A percentile compares a stretch with the other conserved stretches of the same genome.
phyloP scores from a whole-genome alignment of 139 green algal species.

The Pleodorina starrii region DNA sequence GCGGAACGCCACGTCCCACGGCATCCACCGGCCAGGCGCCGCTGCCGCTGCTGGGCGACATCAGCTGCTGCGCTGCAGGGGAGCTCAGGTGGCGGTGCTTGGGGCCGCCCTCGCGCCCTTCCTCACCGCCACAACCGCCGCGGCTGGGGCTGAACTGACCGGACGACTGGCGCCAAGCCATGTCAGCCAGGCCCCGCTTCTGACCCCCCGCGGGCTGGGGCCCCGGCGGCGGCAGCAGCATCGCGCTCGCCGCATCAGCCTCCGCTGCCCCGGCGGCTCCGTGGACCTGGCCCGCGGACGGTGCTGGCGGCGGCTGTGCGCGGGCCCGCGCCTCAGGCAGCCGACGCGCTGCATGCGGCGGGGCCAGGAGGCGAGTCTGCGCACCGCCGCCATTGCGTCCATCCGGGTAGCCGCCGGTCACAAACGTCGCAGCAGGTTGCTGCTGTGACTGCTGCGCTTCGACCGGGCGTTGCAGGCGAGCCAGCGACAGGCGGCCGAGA shows the following conservation, averaged over 20 bases:
- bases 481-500: slow-evolving; percentile 11
- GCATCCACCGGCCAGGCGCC: not conserved
- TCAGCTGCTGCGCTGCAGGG: not conserved
- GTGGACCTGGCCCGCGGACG: no score
- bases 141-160: not conserved
- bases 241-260: not conserved
- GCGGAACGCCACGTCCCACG: no score
- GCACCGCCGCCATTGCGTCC: not conserved
- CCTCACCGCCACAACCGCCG: not conserved
- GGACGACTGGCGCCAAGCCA: not conserved
- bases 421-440: not conserved
- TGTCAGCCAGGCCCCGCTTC: slow-evolving; percentile 5
- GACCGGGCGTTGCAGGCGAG: not conserved
- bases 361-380: no score
- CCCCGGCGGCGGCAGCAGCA: not conserved
- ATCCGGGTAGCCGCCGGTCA: not conserved
- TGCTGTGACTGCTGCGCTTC: not conserved
- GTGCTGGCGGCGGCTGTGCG: not conserved
- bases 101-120: not conserved
- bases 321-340: not conserved
- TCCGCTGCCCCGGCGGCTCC: no score
- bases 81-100: slow-evolving; percentile 36
- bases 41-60: not conserved
- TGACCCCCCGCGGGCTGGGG: not conserved
- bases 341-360: not conserved